A percentile compares a stretch with the other conserved stretches of the same genome.
Evolutionary conservation across 768 basidiomycete species (phyloP).

Genomic region (Myochromella boudieri): DNA sequence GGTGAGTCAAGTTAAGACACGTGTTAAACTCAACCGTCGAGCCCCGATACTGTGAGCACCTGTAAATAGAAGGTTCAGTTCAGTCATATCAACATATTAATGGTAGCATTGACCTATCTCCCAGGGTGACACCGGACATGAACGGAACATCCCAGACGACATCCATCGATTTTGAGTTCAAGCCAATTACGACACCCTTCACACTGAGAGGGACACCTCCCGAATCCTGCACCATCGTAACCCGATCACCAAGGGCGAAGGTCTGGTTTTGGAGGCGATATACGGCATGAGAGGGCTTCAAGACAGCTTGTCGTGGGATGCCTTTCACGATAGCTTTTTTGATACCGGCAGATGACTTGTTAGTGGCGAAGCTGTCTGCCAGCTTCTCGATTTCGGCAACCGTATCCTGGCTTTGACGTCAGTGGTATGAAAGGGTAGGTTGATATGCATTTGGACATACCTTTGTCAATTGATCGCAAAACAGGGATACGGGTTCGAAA

Average conservation of each 20-base stretch:
- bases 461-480: constrained; percentile 89
- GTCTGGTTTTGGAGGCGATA: constrained; percentile 88
- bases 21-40: constrained; percentile 84
- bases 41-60: constrained; percentile 92
- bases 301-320: constrained; percentile 88
- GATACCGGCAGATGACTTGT: constrained; percentile 60
- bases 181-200: constrained; percentile 92
- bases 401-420: constrained; percentile 51
- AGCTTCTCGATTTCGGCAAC: constrained; percentile 77
- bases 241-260: constrained; percentile 89
- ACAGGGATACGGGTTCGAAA: constrained; percentile 90
- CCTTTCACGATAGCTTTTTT: constrained; percentile 93
- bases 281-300: constrained; percentile 89
- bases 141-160: constrained; percentile 96
- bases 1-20: constrained; percentile 84
- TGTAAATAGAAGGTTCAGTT: constrained; percentile 24
- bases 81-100: constrained; percentile 1
- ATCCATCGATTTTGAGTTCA: constrained; percentile 87
- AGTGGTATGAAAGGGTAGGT: not conserved
- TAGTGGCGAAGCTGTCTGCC: constrained; percentile 65
- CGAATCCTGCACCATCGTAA: constrained; percentile 94
- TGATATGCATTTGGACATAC: constrained; percentile 33
- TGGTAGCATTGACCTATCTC: constrained; percentile 62
- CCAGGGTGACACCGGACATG: constrained; percentile 87
- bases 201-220: constrained; percentile 88